Percentiles rank a stretch among this genome's conserved stretches.
phyloP scores from a whole-genome alignment of 2,329 filamentous ascomycete species.

The Epichloe hybrida region DNA sequence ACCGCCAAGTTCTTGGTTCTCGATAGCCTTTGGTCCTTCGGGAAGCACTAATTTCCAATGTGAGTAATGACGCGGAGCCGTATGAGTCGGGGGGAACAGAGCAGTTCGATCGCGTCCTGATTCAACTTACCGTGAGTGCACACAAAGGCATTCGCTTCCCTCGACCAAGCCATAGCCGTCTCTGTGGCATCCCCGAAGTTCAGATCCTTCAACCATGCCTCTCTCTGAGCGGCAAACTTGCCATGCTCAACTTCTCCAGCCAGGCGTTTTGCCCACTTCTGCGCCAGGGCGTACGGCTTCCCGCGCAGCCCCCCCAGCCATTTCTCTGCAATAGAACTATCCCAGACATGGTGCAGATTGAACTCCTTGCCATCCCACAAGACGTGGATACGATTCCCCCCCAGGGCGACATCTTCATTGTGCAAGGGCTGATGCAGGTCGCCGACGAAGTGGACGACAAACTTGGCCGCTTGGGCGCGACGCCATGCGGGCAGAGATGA shows the following conservation, averaged over 20 bases:
- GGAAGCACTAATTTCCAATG: constrained; percentile 37
- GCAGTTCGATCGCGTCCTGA: not conserved
- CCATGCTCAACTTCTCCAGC: constrained; percentile 40
- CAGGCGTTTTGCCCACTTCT: constrained; percentile 43
- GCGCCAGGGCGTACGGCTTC: constrained; percentile 35
- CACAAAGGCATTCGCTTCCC: constrained; percentile 47
- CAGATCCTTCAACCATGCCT: constrained; percentile 43
- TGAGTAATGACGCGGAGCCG: not conserved
- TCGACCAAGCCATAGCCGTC: constrained; percentile 51
- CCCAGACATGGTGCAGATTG: constrained; percentile 65
- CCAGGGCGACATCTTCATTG: constrained; percentile 47
- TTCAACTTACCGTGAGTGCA: constrained; percentile 41
- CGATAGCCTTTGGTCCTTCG: constrained; percentile 43
- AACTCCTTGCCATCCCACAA: constrained; percentile 40
- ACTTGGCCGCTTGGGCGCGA: constrained; percentile 48
- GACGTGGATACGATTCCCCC: constrained; percentile 60
- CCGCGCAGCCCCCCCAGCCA: constrained; percentile 45
- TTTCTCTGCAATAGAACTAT: constrained; percentile 54
- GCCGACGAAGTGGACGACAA: constrained; percentile 54
- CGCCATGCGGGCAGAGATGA: constrained; percentile 28
- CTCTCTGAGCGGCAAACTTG: constrained; percentile 35
- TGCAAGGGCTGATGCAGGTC: constrained; percentile 60
- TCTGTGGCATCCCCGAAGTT: constrained; percentile 37
- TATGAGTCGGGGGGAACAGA: not conserved
- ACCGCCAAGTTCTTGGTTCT: constrained; percentile 45